Base-by-base conservation (phyloP, 345 rosid species). In the Kernera saxatilis region DNA sequence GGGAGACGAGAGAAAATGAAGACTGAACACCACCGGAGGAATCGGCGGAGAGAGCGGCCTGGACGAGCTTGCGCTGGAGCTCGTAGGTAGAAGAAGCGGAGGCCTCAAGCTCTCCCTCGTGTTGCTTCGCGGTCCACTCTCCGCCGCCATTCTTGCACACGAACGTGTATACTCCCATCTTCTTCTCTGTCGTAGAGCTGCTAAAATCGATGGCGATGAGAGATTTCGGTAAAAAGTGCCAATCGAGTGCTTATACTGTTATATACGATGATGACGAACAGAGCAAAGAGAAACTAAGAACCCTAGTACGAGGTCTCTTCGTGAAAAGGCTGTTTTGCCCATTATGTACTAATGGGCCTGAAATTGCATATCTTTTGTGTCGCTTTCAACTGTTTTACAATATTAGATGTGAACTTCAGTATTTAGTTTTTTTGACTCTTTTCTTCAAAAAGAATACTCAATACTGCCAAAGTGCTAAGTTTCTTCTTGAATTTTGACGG, bases 11-110 rank as follows among this genome's bases (percentile, higher is more conserved):
- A 48, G 96, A 84, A 81, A 89, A 89, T 7, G 98, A 87, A 27
- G 88, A 86, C 78, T 82, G 90, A 19, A 89, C 87, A 11, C 88
- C 86, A 9, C 88, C 92, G 21, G 92, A 83, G 11, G 83, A 81
- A 75, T 81, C 96, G 6, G 77, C 18, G 12, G 88, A 66, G 77
- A 71, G 70, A 56, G 87, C 88, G 0, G 82, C 62, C 33, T 85
- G 86, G 23, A 89, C 94, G 63, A 92, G 92, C 80, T 92, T 85
- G 59, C 96, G 80, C 78, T 85, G 86, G 60, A 92, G 86, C 1
- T 85, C 91, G 83, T 58, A 88, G 39, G 94, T 72, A 29, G 85
- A 79, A 7, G 82, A 58, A 12, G 88, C 96, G 0, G 81, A 82
- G 1, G 86, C 84, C 63, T 89, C 92, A 6, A 92, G 84, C 29